These are phyloP conservation scores for Lanmaoa rubissima DNA, from an alignment of 768 basidiomycete genomes.

Conservation along the genomic window DNA sequence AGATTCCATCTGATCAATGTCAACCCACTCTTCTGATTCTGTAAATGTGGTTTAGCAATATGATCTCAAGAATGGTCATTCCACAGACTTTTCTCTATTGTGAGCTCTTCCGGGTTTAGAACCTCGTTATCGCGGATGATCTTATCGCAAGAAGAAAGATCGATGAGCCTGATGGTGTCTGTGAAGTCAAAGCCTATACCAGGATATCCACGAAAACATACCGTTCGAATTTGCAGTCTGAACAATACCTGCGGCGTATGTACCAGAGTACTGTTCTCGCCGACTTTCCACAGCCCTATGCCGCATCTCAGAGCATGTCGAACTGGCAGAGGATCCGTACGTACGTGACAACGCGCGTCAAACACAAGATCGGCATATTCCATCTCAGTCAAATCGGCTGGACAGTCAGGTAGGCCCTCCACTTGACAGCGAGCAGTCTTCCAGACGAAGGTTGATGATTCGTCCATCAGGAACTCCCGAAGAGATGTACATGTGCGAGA, in stretches of 20 bases:
- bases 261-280: neutral
- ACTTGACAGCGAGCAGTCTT: neutral
- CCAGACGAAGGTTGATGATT: neutral
- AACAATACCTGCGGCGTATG: neutral
- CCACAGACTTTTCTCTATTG: neutral
- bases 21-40: neutral
- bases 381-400: neutral
- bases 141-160: neutral
- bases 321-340: neutral
- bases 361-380: neutral
- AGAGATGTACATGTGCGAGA: neutral
- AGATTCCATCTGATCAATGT: neutral
- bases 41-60: neutral
- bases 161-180: neutral
- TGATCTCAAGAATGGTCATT: neutral
- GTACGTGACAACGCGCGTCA: neutral
- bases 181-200: neutral
- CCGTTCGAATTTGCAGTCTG: neutral
- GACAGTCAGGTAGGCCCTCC: neutral
- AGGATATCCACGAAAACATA: neutral
- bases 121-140: neutral
- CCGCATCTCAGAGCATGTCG: neutral
- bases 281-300: neutral
- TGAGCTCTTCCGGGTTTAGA: neutral
- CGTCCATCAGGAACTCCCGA: neutral